A percentile compares a stretch with the other conserved stretches of the same genome.
phyloP scores from a whole-genome alignment of 2,329 filamentous ascomycete genomes.

The Talaromyces amestolkiae region DNA sequence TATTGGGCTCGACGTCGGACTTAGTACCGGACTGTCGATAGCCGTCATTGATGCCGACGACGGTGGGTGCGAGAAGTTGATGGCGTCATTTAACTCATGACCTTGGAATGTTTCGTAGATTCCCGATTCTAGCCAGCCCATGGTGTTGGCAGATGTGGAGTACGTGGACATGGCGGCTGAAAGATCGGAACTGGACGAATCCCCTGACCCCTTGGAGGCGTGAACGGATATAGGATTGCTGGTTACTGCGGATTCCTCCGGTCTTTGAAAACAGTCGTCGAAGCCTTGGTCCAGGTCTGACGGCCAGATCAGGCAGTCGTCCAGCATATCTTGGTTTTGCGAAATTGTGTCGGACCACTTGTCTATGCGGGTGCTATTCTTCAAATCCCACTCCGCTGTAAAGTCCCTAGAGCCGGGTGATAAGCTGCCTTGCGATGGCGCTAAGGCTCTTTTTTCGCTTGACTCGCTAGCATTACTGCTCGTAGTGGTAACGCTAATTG shows the following conservation, averaged over 20 bases:
- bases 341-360: background rate
- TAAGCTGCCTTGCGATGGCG: background rate
- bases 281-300: background rate
- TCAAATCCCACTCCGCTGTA: background rate
- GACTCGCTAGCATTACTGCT: background rate
- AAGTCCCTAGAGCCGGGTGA: background rate
- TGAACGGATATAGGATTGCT: background rate
- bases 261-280: background rate
- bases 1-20: background rate
- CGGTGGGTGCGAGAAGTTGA: background rate
- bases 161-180: background rate
- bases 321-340: background rate
- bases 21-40: background rate
- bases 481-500: background rate
- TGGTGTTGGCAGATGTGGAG: background rate
- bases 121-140: background rate
- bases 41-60: background rate
- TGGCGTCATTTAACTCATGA: background rate
- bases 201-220: background rate
- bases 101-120: background rate
- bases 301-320: background rate
- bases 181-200: background rate
- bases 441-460: background rate
- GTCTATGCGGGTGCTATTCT: background rate
- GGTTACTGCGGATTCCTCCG: background rate